Conservation (phyloP, 306 rosid genomes). For the Quercus agrifolia region DNA sequence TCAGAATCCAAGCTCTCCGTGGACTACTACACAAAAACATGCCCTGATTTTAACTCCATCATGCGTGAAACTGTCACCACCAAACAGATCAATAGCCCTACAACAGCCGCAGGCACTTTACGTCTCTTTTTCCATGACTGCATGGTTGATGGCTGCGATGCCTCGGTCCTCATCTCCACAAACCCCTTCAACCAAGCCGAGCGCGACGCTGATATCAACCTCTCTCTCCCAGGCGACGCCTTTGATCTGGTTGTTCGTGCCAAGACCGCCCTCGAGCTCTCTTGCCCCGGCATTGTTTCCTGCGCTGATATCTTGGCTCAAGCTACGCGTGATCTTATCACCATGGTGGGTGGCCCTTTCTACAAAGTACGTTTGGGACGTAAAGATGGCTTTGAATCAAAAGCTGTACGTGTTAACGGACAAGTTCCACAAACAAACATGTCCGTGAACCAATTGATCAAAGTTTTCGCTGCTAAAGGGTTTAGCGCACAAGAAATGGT, state of each 20-base stretch:
- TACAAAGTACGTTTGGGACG: conserved; percentile 42
- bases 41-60: conserved; percentile 38
- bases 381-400: conserved; percentile 37
- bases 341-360: conserved; percentile 48
- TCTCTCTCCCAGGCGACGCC: conserved; percentile 45
- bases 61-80: conserved; percentile 29
- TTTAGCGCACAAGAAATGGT: conserved; percentile 45
- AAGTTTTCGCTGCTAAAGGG: conserved; percentile 29
- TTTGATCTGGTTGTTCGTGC: conserved; percentile 37
- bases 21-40: conserved; percentile 36
- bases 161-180: conserved; percentile 36
- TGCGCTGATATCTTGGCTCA: conserved; percentile 52
- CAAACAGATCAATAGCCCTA: conserved; percentile 33
- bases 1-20: conserved; percentile 26
- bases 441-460: conserved; percentile 30
- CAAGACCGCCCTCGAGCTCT: conserved; percentile 43
- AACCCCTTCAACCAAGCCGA: conserved; percentile 40
- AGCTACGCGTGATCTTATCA: conserved; percentile 44
- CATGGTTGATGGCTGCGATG: conserved; percentile 51
- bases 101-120: conserved; percentile 45
- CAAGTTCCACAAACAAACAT: conserved; percentile 28
- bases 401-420: conserved; percentile 24
- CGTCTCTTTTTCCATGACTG: conserved; percentile 52
- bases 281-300: conserved; percentile 55
- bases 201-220: conserved; percentile 43